Base-by-base conservation (phyloP, 768 basidiomycete species). In the Russula sp. region DNA sequence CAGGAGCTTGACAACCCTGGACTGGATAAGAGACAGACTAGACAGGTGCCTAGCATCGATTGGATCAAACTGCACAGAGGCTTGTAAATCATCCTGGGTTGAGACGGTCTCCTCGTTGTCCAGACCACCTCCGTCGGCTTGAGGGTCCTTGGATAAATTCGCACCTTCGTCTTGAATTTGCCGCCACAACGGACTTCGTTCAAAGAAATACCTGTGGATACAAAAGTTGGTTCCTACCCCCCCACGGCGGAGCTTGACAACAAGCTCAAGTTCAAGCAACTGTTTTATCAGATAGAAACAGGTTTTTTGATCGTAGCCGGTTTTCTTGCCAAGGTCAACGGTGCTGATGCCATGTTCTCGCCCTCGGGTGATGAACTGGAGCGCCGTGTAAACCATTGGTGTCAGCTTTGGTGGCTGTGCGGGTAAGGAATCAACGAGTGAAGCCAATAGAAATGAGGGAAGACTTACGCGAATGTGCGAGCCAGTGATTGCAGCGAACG, bases 231-330 rank as follows among this genome's bases (percentile, higher is more conserved):
- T 83, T 31, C 89, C 88, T 16, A 89, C 80, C 18, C 90, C 89
- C 10, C 86, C 86, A 51, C 85, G 84, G 48, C 87, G 80, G n/a
- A 87, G 85, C 74, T 93, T 92, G 65, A 86, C 81, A 53, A 94
- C 82, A 45, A 90, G 77, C 69, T 82, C 84, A 57, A 95, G 77
- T 56, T 87, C 84, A 2, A 86, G 78, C 18, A 95, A 77, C 67
- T 90, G 85, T 67, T 85, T 83, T 61, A 92, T 83, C 62, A 93
- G 82, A 74, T 95, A 94, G 72, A 91, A 91, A 66, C 91, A 91
- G 1, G 89, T 89, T 74, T 94, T 94, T 71, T 91, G 90, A 70
- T 94, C 92, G 69, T 95, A 93, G 54, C 83, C 84, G 10, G 92
- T 87, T 69, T 83, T 79, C 68, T 84, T 84, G 31, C 89, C 89